phyloP scores from a whole-genome alignment of 2,329 filamentous ascomycete genomes.

The Ascosphaera apis region DNA sequence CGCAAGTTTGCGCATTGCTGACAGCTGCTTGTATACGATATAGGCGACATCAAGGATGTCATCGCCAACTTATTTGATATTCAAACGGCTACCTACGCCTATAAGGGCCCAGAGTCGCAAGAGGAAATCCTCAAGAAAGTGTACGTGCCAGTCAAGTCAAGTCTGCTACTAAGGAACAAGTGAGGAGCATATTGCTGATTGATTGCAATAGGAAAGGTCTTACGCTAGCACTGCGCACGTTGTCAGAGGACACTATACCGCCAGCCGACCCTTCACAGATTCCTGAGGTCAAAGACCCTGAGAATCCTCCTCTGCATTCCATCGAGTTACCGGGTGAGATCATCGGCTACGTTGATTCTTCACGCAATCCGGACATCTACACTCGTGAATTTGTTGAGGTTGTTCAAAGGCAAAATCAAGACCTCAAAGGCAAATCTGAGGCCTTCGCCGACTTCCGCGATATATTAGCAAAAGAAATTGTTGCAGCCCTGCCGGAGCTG shows the following conservation, averaged over 20 bases:
- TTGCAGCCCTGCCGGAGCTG: conserved; percentile 33
- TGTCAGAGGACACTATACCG: conserved; percentile 20
- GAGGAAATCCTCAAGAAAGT: conserved; percentile 35
- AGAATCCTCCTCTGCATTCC: conserved; percentile 23
- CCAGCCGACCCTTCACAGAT: conserved; percentile 3
- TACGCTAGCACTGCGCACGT: conserved; percentile 28
- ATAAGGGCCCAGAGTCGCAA: conserved; percentile 32
- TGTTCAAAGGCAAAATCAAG: conserved; percentile 38
- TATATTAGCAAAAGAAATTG: conserved; percentile 34
- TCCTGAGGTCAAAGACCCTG: conserved; percentile 1
- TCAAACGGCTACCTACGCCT: conserved; percentile 34
- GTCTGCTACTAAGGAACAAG: too few species aligned
- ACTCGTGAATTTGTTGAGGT: conserved; percentile 42
- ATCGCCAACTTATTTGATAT: conserved; percentile 40
- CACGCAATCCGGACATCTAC: conserved; percentile 43
- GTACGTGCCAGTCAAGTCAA: conserved; percentile 20
- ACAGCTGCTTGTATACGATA: too few species aligned
- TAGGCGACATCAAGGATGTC: conserved; percentile 34
- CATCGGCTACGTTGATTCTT: conserved; percentile 37
- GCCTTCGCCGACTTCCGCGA: conserved; percentile 36
- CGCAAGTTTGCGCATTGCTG: too few species aligned
- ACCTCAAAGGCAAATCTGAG: conserved; percentile 35
- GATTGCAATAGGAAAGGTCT: conserved; percentile 14
- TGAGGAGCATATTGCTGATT: too few species aligned
- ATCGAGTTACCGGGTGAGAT: conserved; percentile 37